Base-by-base conservation (phyloP, 129 eudicot species). In the Escallonia herrerae region DNA sequence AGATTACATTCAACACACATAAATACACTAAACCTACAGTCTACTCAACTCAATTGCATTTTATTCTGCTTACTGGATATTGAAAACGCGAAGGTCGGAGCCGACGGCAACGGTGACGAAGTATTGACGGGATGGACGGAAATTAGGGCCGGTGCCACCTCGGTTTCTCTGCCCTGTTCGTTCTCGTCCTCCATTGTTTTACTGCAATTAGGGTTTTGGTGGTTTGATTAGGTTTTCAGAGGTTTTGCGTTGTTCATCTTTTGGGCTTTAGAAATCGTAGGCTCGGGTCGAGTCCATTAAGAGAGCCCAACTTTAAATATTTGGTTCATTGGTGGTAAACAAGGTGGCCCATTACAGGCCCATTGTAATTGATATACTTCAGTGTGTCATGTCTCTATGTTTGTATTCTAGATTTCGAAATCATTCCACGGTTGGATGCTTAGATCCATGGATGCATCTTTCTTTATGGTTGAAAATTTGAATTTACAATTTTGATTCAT, bases 61-160 rank as follows among this genome's bases (percentile, higher is more conserved):
- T 22, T 22, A 22, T 22, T 22, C 33, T 22, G 65, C 60, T 68
- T 79, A 94, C 99, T 62, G 78, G 67, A 94, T 94, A 82, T 86
- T 68, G 72, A 94, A 94, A 15, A 89, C 77, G 15, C 97, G 97
- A 57, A 94, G 93, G 56, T 94, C 85, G 51, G 79, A 84, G 10
- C 99, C 99, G 66, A 94, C 87, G 57, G 99, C 82, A 7, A 86
- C 99, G 2, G 87, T 75, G 10, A 86, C 83, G 4, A 83, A 89
- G 15, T 68, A 72, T 3, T 86, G 90, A 66, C 51, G 38, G 99
- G 99, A 58, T 94, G 88, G 64, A 94, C 81, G 55, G 97, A 79
- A 55, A 94, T 86, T 62, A 89, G 67, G 9, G 99, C 99, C 5
- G 99, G 99, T 64, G 99, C 97, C 10, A 86, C 97, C 75, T 89